Evolutionary conservation across 2,329 filamentous ascomycete genomes (phyloP), one percentile per base, ranked within the genome.

Genomic region (Xylariaceae sp.): DNA sequence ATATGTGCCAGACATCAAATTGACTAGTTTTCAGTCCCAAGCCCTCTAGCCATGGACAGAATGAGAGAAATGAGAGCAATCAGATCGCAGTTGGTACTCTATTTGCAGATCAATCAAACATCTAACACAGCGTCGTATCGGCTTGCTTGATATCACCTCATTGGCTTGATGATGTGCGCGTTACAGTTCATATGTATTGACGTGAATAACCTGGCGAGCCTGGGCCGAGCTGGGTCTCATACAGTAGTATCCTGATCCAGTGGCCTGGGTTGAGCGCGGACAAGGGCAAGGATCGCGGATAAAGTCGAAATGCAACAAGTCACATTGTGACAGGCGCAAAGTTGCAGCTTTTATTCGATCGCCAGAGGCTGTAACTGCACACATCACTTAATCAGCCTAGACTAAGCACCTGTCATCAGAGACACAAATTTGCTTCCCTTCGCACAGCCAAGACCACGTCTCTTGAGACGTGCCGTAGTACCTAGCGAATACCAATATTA

Each of bases 221-320:
- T 38, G 13, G 3, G 34, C 34, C 34, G 9, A 5, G 5, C 34
- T 38, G 5, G 51, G 45, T 50, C 48, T 51, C 50, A 50, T 54
- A 54, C 53, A 39, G 47, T 10, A 34, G 51, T 38, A 52, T 56
- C 56, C 56, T 54, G 52, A 45, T 49, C 56, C 56, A 54, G 53
- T 58, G 56, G 56, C 50, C 51, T 56, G 56, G 54, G 56, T 51
- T 45, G 22, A 28, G 22, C 22, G 7, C 44, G 31, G 18, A 51
- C 48, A 52, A 46, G 56, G 53, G 48, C 56, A 51, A 56, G 56
- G 56, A 54, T 54, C 17, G 45, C 53, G 54, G 56, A 56, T 58
- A 58, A 58, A 58, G 36, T 45, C 48, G 54, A 50, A 19, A 38
- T 40, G 53, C 51, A 31, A 48, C 54, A 49, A 13, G 16, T 38